A percentile compares a stretch with the other conserved stretches of the same genome.
These are phyloP conservation scores for Xerocomellus dryophilus DNA, from an alignment of 768 basidiomycete species.

Conservation along the genomic window DNA sequence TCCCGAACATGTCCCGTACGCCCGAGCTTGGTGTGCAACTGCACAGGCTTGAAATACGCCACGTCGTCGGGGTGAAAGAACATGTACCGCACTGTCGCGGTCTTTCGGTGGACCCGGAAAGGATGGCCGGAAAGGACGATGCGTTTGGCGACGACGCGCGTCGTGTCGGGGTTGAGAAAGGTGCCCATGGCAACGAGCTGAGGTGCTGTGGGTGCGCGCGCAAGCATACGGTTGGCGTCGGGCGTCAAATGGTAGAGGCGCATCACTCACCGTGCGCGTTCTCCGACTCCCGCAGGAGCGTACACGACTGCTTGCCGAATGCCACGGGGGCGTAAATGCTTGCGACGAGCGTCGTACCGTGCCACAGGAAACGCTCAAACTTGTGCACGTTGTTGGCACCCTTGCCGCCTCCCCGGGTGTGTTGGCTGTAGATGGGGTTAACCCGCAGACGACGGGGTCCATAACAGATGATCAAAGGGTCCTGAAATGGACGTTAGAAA, in stretches of 20 bases:
- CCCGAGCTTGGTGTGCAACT: conserved; percentile 89
- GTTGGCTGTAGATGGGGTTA: conserved; percentile 90
- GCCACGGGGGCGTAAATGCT: conserved; percentile 86
- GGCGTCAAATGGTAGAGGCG: neutral
- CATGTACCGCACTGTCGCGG: conserved; percentile 97
- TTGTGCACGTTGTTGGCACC: conserved; percentile 98
- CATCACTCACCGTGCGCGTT: conserved; percentile 57
- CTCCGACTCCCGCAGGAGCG: conserved; percentile 68
- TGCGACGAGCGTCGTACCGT: conserved; percentile 76
- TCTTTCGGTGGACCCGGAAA: conserved; percentile 95
- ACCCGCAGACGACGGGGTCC: conserved; percentile 83
- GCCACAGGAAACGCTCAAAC: conserved; percentile 85
- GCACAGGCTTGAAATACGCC: conserved; percentile 89
- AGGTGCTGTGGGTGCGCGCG: conserved; percentile 48
- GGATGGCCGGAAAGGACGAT: conserved; percentile 94
- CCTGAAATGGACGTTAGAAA: conserved; percentile 42
- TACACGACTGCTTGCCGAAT: conserved; percentile 77
- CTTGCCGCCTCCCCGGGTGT: conserved; percentile 84
- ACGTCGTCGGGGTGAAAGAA: conserved; percentile 96
- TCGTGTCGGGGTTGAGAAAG: conserved; percentile 86
- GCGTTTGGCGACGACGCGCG: conserved; percentile 89
- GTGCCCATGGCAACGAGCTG: conserved; percentile 87
- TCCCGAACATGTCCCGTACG: conserved; percentile 86
- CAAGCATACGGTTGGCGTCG: neutral
- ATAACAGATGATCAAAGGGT: conserved; percentile 83